phyloP scores from a whole-genome alignment of 2,329 filamentous ascomycete species.

The Reticulascus tulasneorum region DNA sequence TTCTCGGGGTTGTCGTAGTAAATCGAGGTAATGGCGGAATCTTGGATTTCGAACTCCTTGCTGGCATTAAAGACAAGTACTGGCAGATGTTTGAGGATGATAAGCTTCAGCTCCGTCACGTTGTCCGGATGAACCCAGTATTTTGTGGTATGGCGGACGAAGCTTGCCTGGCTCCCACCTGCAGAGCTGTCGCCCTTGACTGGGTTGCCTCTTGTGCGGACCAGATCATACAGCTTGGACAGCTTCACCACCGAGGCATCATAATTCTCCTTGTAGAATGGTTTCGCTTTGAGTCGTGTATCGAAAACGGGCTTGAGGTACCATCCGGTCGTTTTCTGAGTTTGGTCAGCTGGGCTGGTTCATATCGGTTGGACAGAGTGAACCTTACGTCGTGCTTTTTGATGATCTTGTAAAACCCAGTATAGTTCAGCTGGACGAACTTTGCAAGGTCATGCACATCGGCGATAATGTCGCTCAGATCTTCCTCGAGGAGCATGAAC shows the following conservation, averaged over 20 bases:
- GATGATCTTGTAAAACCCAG: constrained; percentile 99
- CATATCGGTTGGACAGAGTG: constrained; percentile 13
- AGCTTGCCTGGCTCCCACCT: constrained; percentile 89
- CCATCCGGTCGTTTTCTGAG: constrained; percentile 88
- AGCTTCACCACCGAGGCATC: constrained; percentile 93
- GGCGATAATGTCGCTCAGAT: constrained; percentile 95
- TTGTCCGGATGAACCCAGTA: constrained; percentile 99
- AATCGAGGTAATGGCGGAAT: constrained; percentile 95
- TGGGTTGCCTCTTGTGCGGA: constrained; percentile 88
- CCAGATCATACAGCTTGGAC: constrained; percentile 91
- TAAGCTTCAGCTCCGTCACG: constrained; percentile 95
- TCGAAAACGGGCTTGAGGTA: constrained; percentile 95
- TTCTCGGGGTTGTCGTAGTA: constrained; percentile 95
- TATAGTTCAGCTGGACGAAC: constrained; percentile 98
- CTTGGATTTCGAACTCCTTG: constrained; percentile 89
- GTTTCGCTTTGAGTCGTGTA: constrained; percentile 87
- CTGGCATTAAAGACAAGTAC: constrained; percentile 96
- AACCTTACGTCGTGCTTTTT: constrained; percentile 91
- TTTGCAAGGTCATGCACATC: constrained; percentile 98
- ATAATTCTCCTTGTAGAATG: constrained; percentile 99
- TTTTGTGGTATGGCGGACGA: constrained; percentile 95
- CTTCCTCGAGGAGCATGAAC: constrained; percentile 89
- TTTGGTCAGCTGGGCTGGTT: neutral
- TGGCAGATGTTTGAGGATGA: constrained; percentile 94
- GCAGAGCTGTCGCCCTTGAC: constrained; percentile 88